Percentiles rank a stretch among this genome's conserved stretches.
These are phyloP conservation scores for Yamadazyma epiphylla DNA, from an alignment of 1,139 yeast species.

Conservation along the genomic window DNA sequence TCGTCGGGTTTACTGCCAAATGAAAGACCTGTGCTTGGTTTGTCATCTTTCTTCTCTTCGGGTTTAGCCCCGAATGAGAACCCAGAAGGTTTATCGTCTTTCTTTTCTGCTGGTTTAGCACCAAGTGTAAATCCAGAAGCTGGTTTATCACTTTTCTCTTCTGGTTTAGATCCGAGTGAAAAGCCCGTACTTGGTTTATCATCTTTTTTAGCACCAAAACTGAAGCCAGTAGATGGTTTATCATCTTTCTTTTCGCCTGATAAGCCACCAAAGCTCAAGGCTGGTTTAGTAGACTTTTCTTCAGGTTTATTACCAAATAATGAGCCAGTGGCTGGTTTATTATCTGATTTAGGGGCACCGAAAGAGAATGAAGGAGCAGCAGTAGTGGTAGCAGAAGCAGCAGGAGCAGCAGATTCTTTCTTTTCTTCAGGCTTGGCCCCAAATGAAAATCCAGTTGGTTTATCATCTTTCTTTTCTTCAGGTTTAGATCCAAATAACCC, in stretches of 20 bases:
- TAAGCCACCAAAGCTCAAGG: slow-evolving; percentile 14
- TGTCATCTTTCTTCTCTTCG: slow-evolving; percentile 15
- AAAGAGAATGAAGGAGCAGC: slow-evolving; percentile 11
- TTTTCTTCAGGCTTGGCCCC: slow-evolving; percentile 18
- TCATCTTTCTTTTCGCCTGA: slow-evolving; percentile 13
- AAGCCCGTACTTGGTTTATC: slow-evolving; percentile 2
- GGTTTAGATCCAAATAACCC: slow-evolving; percentile 16
- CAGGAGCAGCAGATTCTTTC: slow-evolving; percentile 2
- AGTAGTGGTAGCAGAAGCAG: slow-evolving; percentile 1
- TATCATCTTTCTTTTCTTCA: slow-evolving; percentile 19
- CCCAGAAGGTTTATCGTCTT: slow-evolving; percentile 13
- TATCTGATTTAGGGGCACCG: slow-evolving; percentile 1
- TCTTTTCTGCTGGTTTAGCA: slow-evolving; percentile 9
- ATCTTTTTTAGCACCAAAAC: slow-evolving; percentile 18
- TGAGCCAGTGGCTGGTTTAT: slow-evolving; percentile 6
- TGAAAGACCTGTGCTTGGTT: slow-evolving; percentile 6
- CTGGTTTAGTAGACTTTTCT: slow-evolving; percentile 5
- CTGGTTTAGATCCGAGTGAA: slow-evolving; percentile 18
- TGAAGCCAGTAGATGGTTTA: slow-evolving; percentile 7
- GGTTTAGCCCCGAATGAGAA: slow-evolving; percentile 23
- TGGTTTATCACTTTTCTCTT: slow-evolving; percentile 9
- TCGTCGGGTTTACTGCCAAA: slow-evolving; percentile 14
- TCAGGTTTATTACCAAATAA: slow-evolving; percentile 21
- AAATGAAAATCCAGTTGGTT: slow-evolving; percentile 18
- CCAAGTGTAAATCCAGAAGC: slow-evolving; percentile 8